phyloP scores from a whole-genome alignment of 345 rosid species.

The Garcia nutans region DNA sequence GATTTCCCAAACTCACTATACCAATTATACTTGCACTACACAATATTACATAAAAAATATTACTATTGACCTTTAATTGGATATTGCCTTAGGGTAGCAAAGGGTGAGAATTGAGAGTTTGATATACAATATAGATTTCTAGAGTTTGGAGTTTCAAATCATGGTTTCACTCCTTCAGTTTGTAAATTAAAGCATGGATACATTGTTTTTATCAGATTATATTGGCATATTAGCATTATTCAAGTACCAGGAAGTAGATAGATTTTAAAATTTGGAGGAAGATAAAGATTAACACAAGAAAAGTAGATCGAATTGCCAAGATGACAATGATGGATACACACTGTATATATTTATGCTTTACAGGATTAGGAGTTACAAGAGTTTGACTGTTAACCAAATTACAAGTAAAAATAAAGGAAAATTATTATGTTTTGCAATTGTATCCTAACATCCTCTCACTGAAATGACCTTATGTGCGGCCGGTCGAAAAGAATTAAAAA shows the following conservation, averaged over 20 bases:
- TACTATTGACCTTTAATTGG: background rate
- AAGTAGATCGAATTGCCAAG: background rate
- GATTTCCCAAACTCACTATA: background rate
- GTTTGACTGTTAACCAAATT: conserved; percentile 2
- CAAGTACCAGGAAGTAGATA: background rate
- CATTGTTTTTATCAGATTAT: background rate
- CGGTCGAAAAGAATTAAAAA: background rate
- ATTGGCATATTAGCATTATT: background rate
- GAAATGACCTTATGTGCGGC: conserved; percentile 10
- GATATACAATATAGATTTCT: background rate
- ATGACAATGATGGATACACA: background rate
- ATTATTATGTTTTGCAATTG: conserved; percentile 11
- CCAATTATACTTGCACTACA: background rate
- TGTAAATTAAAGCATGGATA: background rate
- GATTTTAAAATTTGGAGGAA: background rate
- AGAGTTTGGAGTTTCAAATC: background rate
- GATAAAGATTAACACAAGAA: background rate
- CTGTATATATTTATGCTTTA: background rate
- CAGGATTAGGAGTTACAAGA: background rate
- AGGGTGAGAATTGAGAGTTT: background rate
- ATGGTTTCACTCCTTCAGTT: background rate
- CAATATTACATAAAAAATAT: background rate
- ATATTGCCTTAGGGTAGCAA: background rate
- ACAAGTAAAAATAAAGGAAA: conserved; percentile 12
- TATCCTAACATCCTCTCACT: background rate